Percentiles rank a stretch among this genome's conserved stretches.
Evolutionary conservation across 1,284 basidiomycete genomes (phyloP).

Genomic region (Thelephora terrestris): DNA sequence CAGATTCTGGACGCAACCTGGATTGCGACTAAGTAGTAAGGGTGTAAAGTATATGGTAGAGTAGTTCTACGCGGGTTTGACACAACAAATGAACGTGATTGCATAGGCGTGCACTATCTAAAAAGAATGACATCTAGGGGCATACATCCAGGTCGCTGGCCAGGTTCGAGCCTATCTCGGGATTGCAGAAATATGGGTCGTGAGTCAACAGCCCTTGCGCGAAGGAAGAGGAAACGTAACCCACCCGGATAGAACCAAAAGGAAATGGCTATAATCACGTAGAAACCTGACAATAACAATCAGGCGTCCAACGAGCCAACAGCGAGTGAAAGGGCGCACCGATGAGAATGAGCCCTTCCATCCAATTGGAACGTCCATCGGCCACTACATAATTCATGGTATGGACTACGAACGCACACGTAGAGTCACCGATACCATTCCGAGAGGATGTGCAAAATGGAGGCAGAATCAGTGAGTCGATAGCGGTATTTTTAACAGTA

Average conservation of each 20-base stretch:
- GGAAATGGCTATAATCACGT: constrained; percentile 54
- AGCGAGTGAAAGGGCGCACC: constrained; percentile 13
- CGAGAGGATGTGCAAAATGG: neutral
- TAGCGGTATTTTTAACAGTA: too few relatives aligned
- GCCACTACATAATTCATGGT: constrained; percentile 76
- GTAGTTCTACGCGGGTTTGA: too few relatives aligned
- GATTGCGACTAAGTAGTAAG: too few relatives aligned
- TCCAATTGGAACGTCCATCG: constrained; percentile 81
- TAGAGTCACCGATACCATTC: neutral
- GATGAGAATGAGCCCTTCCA: constrained; percentile 51
- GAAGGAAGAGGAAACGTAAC: neutral
- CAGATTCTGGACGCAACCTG: too few relatives aligned
- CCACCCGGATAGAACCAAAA: constrained; percentile 59
- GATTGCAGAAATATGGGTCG: neutral
- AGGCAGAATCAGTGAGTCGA: neutral
- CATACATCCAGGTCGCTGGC: constrained; percentile 28
- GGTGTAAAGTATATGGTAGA: too few relatives aligned
- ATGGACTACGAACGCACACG: constrained; percentile 36
- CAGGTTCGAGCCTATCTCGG: constrained; percentile 24
- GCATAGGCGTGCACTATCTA: too few relatives aligned
- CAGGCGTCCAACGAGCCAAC: neutral
- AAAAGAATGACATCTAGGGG: neutral
- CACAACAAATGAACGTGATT: too few relatives aligned
- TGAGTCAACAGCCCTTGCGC: neutral
- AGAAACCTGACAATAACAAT: constrained; percentile 32